These are phyloP conservation scores for Thuja plicata DNA, from an alignment of 83 land plant species.

Conservation along the genomic window DNA sequence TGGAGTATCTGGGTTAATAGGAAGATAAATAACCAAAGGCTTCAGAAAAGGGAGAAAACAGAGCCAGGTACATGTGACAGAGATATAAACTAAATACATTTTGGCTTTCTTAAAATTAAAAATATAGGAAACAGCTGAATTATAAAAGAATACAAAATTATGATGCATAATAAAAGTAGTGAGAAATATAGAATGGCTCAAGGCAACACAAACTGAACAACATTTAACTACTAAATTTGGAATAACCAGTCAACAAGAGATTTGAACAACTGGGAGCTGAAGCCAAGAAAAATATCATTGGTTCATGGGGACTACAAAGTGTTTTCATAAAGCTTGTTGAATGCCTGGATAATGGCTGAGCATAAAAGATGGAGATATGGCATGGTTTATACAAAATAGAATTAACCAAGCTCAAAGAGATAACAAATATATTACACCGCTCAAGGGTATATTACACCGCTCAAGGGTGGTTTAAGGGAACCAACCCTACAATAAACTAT, in stretches of 20 bases:
- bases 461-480: background rate
- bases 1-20: background rate
- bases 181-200: background rate
- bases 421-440: background rate
- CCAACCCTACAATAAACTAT: background rate
- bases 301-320: background rate
- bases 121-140: background rate
- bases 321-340: background rate
- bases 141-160: background rate
- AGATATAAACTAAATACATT: background rate
- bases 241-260: background rate
- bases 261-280: background rate
- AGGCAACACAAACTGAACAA: background rate
- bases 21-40: background rate
- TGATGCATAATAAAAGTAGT: background rate
- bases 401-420: background rate
- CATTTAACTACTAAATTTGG: background rate
- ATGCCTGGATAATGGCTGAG: background rate
- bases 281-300: background rate
- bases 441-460: background rate
- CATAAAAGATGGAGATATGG: background rate
- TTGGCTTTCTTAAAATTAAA: background rate
- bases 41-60: background rate
- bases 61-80: background rate
- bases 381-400: background rate